Evolutionary conservation across 2,329 filamentous ascomycete genomes (phyloP).

Genomic region (Fusarium albosuccineum): DNA sequence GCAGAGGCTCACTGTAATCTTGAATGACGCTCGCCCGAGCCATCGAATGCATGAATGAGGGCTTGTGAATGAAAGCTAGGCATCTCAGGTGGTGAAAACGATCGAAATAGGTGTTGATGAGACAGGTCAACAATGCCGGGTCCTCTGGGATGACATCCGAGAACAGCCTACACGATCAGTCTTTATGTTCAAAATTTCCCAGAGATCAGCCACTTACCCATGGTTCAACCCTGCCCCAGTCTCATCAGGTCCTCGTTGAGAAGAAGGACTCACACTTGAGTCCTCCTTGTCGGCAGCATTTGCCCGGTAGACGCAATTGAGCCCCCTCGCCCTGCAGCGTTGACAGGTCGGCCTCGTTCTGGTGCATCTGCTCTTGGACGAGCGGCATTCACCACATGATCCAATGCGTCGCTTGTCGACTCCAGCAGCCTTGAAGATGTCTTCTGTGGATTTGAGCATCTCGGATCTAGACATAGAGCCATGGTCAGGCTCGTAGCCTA

Average conservation of each 20-base stretch:
- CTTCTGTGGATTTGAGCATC: slow-evolving; percentile 41
- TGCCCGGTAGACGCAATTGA: slow-evolving; percentile 1
- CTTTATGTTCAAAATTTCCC: neutral
- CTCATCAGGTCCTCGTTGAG: neutral
- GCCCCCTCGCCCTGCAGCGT: slow-evolving; percentile 41
- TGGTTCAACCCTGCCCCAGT: neutral
- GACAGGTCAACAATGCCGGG: neutral
- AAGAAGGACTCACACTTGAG: slow-evolving; percentile 1
- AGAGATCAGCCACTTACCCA: neutral
- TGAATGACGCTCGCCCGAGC: slow-evolving; percentile 36
- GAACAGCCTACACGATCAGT: slow-evolving; percentile 1
- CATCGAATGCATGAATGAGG: slow-evolving; percentile 43
- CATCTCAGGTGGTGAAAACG: slow-evolving; percentile 43
- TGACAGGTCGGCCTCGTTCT: slow-evolving; percentile 45
- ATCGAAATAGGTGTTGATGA: slow-evolving; percentile 39
- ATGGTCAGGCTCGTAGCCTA: slow-evolving; percentile 36
- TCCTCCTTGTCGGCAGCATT: neutral
- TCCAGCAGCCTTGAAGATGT: slow-evolving; percentile 46
- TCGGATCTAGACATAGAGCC: slow-evolving; percentile 39
- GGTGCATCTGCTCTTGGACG: slow-evolving; percentile 45
- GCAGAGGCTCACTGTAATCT: slow-evolving; percentile 42
- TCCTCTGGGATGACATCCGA: slow-evolving; percentile 1
- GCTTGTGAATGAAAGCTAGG: slow-evolving; percentile 44
- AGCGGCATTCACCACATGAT: slow-evolving; percentile 46
- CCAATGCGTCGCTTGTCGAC: slow-evolving; percentile 47